These are phyloP conservation scores for Fusarium sp. DNA, from an alignment of 2,329 filamentous ascomycete genomes.

Conservation along the genomic window DNA sequence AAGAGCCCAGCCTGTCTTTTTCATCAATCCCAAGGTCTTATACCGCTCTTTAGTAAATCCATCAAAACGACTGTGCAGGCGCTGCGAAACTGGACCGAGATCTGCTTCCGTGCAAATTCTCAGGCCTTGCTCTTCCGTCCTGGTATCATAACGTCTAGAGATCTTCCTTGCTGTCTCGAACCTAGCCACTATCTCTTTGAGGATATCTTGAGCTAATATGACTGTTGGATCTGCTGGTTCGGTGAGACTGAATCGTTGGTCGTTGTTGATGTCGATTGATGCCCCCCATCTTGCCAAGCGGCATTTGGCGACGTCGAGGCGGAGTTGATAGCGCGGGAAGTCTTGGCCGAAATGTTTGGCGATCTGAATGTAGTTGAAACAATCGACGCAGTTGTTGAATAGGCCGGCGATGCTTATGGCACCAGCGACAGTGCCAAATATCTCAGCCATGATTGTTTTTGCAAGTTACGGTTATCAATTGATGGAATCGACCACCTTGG, in stretches of 20 bases:
- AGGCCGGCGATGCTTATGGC: slow-evolving; percentile 47
- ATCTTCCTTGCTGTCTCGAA: background rate
- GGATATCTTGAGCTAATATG: rapidly evolving
- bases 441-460: background rate
- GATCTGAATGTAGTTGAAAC: slow-evolving; percentile 54
- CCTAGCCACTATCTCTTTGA: background rate
- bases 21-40: background rate
- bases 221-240: background rate
- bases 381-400: slow-evolving; percentile 52
- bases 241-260: slow-evolving; percentile 31
- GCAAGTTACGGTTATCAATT: too few relatives aligned
- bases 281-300: slow-evolving; percentile 50
- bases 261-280: slow-evolving; percentile 44
- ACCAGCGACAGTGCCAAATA: slow-evolving; percentile 40
- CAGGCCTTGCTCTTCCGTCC: rapidly evolving
- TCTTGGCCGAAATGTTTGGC: slow-evolving; percentile 47
- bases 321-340: slow-evolving; percentile 47
- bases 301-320: slow-evolving; percentile 44
- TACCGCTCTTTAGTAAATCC: background rate
- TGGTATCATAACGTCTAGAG: background rate
- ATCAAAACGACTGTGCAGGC: background rate
- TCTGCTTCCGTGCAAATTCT: background rate
- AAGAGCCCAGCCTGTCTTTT: slow-evolving; percentile 8
- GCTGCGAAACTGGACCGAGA: background rate
- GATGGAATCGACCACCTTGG: rapidly evolving